phyloP scores from a whole-genome alignment of 306 rosid species.

The Cicer bijugum region DNA sequence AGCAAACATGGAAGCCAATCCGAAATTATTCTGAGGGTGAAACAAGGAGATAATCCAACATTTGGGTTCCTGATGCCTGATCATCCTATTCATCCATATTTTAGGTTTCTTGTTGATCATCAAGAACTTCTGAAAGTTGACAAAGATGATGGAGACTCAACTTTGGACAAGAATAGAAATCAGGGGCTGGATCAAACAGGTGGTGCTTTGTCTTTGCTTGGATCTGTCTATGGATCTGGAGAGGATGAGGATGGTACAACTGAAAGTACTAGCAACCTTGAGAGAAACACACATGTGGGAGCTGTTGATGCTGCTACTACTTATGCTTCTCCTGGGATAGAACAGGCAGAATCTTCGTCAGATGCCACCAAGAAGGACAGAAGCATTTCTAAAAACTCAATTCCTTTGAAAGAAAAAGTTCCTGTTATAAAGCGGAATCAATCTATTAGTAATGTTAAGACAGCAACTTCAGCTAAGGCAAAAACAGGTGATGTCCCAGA shows the following conservation, averaged over 20 bases:
- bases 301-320: conserved; percentile 46
- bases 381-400: conserved; percentile 46
- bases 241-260: conserved; percentile 76
- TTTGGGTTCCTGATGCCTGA: conserved; percentile 93
- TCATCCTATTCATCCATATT: conserved; percentile 79
- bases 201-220: conserved; percentile 89
- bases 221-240: conserved; percentile 78
- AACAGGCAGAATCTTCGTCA: conserved; percentile 47
- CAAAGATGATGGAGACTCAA: conserved; percentile 49
- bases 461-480: conserved; percentile 46
- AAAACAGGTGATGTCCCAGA: conserved; percentile 52
- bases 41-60: conserved; percentile 87
- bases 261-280: conserved; percentile 47
- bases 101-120: conserved; percentile 77
- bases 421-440: conserved; percentile 66
- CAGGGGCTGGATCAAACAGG: conserved; percentile 59
- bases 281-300: conserved; percentile 42
- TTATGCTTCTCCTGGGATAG: conserved; percentile 49
- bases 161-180: conserved; percentile 53
- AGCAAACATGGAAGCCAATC: conserved; percentile 82
- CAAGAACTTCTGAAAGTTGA: conserved; percentile 66
- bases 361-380: conserved; percentile 55
- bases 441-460: conserved; percentile 54
- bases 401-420: conserved; percentile 62
- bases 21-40: conserved; percentile 87